Evolutionary conservation across 371 early-diverging fungal species (phyloP).

Genomic region (Rhizopus delemar): DNA sequence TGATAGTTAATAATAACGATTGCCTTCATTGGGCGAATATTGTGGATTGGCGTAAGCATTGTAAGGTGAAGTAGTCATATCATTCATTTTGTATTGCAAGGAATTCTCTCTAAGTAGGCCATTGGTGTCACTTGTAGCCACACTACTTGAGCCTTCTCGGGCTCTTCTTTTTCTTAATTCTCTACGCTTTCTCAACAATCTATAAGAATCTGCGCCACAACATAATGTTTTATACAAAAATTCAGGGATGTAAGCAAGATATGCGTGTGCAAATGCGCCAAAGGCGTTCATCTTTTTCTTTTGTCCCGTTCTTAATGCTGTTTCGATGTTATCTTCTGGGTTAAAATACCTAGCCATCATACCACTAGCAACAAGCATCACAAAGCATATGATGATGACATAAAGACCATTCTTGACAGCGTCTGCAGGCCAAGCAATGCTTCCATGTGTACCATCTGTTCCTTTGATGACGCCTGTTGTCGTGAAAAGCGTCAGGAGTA

Average conservation of each 20-base stretch:
- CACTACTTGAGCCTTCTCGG: not conserved
- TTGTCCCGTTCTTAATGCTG: slow-evolving; percentile 2
- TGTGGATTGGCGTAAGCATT: too few species aligned
- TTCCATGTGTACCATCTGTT: slow-evolving; percentile 34
- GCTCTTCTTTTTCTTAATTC: slow-evolving; percentile 24
- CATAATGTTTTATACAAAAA: slow-evolving; percentile 33
- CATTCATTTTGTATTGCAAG: not conserved
- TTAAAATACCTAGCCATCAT: slow-evolving; percentile 48
- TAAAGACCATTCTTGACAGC: slow-evolving; percentile 48
- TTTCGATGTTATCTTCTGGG: slow-evolving; percentile 15
- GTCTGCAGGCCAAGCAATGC: slow-evolving; percentile 43
- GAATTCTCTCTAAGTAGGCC: not conserved
- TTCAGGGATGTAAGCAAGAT: slow-evolving; percentile 45
- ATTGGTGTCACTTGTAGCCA: not conserved
- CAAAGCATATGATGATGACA: slow-evolving; percentile 41
- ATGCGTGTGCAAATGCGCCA: slow-evolving; percentile 42
- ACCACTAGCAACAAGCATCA: slow-evolving; percentile 38
- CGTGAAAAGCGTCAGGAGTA: slow-evolving; percentile 35
- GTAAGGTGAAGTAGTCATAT: not conserved
- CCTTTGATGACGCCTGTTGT: slow-evolving; percentile 42
- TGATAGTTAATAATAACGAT: too few species aligned
- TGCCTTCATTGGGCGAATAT: too few species aligned
- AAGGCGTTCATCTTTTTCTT: slow-evolving; percentile 21
- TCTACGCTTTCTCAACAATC: slow-evolving; percentile 38
- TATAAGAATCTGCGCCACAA: slow-evolving; percentile 42